Percentiles rank a stretch among this genome's conserved stretches.
phyloP scores from a whole-genome alignment of 2,329 filamentous ascomycete genomes.

The Talaromyces funiculosus region DNA sequence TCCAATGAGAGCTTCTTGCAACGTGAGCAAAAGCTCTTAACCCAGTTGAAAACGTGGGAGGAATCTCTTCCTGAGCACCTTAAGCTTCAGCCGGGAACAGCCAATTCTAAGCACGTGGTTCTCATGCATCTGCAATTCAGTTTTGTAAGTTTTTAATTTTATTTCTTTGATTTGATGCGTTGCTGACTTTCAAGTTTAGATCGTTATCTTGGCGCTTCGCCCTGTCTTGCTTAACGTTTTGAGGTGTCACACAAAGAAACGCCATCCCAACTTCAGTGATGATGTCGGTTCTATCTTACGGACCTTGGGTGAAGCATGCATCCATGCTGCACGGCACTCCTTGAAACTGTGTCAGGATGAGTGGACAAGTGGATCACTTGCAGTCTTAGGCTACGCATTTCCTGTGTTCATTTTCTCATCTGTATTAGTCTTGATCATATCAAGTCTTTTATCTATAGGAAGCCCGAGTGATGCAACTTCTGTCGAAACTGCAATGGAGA shows the following conservation, averaged over 20 bases:
- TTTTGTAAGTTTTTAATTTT: not conserved
- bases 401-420: not conserved
- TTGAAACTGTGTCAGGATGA: not conserved
- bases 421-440: not conserved
- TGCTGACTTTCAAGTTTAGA: not conserved
- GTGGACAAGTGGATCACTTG: not conserved
- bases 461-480: not conserved
- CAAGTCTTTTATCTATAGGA: not conserved
- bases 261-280: not conserved
- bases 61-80: constrained; percentile 33
- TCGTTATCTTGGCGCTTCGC: not conserved
- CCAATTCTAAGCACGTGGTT: constrained; percentile 25
- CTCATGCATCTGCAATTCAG: not conserved
- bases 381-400: not conserved
- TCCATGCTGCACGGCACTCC: not conserved
- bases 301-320: not conserved
- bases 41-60: constrained; percentile 35
- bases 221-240: not conserved
- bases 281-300: not conserved
- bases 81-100: constrained; percentile 27
- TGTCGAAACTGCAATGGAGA: not conserved
- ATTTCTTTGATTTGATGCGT: not conserved
- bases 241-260: not conserved
- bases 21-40: constrained; percentile 36
- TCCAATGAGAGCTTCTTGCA: constrained; percentile 36